phyloP scores from a whole-genome alignment of 768 basidiomycete species.

The Sarcodon aspratus region DNA sequence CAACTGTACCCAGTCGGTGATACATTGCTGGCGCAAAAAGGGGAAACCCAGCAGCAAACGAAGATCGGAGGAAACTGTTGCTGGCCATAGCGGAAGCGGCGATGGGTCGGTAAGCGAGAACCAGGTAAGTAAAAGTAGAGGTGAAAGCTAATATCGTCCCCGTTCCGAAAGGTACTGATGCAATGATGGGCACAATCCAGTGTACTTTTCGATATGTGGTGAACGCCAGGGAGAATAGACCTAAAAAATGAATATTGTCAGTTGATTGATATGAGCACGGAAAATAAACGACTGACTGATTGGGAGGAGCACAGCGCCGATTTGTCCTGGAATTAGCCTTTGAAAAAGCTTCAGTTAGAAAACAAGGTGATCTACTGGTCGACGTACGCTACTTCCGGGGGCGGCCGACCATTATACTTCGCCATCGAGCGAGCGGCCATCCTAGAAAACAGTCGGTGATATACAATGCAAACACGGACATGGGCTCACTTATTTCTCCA shows the following conservation, averaged over 20 bases:
- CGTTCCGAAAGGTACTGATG: conserved; percentile 35
- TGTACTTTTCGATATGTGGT: conserved; percentile 35
- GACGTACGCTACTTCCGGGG: conserved; percentile 20
- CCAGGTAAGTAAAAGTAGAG: conserved; percentile 51
- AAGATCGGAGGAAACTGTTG: conserved; percentile 37
- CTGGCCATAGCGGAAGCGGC: conserved; percentile 56
- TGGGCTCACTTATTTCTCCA: conserved; percentile 20
- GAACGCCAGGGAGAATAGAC: conserved; percentile 45
- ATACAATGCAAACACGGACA: neutral
- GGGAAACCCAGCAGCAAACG: conserved; percentile 30
- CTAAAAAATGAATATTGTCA: conserved; percentile 6
- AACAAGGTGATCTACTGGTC: conserved; percentile 27
- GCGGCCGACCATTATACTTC: conserved; percentile 16
- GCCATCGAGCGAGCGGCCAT: neutral
- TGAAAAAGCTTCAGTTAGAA: conserved; percentile 42
- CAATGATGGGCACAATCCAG: conserved; percentile 36
- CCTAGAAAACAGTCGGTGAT: neutral
- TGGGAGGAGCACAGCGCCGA: conserved; percentile 54
- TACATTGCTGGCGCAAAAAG: conserved; percentile 31
- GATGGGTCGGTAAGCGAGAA: conserved; percentile 36
- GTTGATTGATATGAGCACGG: too few species aligned
- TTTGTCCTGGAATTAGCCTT: conserved; percentile 53
- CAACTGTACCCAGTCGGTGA: conserved; percentile 23
- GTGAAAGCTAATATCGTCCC: conserved; percentile 59
- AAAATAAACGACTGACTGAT: conserved; percentile 26